Evolutionary conservation across 208 protist species (phyloP), one percentile per base, ranked within the genome.

Genomic region (Acanthamoeba lenticulata): DNA sequence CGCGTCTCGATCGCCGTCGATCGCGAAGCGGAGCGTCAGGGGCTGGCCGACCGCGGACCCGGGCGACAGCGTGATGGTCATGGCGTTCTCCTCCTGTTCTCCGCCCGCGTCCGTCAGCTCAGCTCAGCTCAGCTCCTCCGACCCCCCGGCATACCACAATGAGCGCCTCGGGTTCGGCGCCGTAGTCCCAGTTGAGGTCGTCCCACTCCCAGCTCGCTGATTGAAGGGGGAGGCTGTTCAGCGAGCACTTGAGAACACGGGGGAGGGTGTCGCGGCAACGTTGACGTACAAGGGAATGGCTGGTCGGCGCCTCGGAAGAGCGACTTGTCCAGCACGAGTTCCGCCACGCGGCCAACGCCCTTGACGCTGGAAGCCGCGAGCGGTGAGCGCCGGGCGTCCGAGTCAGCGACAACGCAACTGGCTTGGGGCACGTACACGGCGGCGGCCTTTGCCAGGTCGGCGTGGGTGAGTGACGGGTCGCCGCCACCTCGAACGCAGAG

Each of bases 111-210:
- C 1, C 17, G n/a, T 38, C 52, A 21, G 21, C 21, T 27, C 52
- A 60, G 15, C 52, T 60, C 52, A 21, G 52, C n/a, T n/a, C n/a
- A n/a, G n/a, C n/a, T n/a, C n/a, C n/a, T n/a, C n/a, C n/a, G n/a
- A n/a, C n/a, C n/a, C n/a, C n/a, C 21, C 11, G 52, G 17, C 65
- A n/a, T 45, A 79, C 67, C 67, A 79, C 67, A 24, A 79, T 45
- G 67, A 79, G 34, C 29, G 67, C 67, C 67, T 79, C 15, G 6
- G 67, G 67, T 34, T 79, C 67, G 21, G 67, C 67, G 38, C 67
- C 67, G 67, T 79, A 79, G 67, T 79, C 67, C 67, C 67, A 79
- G 36, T 79, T 79, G 13, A 79, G 67, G 38, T 79, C 67, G 36
- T 79, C 67, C 67, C 67, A 79, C 38, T 79, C 67, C 67, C 67